These are phyloP conservation scores for Eucalyptus camaldulensis DNA, from an alignment of 345 rosid genomes.

Conservation along the genomic window DNA sequence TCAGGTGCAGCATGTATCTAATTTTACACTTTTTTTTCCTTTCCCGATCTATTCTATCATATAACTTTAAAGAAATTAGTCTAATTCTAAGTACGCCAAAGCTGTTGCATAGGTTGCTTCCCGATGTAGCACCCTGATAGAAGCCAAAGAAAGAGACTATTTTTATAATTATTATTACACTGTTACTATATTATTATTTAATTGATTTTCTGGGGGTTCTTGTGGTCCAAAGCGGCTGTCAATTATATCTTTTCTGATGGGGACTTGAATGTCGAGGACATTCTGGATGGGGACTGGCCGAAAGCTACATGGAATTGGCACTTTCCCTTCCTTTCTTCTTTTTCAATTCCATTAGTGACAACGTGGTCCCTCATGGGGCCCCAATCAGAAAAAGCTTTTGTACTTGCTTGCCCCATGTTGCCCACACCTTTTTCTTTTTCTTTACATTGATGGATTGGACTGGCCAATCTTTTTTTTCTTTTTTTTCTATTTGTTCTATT, in stretches of 20 bases:
- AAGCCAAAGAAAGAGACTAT: not conserved
- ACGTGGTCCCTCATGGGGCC: not conserved
- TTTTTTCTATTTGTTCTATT: not conserved
- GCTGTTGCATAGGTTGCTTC: not conserved
- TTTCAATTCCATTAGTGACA: not conserved
- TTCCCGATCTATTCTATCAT: not conserved
- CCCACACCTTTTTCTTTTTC: not conserved
- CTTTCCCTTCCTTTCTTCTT: not conserved
- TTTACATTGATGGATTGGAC: not conserved
- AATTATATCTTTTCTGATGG: not conserved
- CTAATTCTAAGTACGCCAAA: not conserved
- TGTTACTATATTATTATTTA: not conserved
- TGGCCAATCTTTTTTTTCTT: not conserved
- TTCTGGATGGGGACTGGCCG: not conserved
- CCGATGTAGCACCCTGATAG: not conserved
- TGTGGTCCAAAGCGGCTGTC: not conserved
- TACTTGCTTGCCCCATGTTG: not conserved
- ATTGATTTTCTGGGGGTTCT: not conserved
- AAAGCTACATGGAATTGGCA: not conserved
- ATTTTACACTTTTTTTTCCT: not conserved
- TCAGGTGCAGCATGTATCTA: not conserved
- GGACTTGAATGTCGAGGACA: not conserved
- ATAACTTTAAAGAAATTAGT: not conserved
- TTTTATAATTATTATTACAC: not conserved
- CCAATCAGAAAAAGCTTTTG: not conserved